These are phyloP conservation scores for Rhodotorula mucilaginosa DNA, from an alignment of 1,284 basidiomycete species.

Conservation along the genomic window DNA sequence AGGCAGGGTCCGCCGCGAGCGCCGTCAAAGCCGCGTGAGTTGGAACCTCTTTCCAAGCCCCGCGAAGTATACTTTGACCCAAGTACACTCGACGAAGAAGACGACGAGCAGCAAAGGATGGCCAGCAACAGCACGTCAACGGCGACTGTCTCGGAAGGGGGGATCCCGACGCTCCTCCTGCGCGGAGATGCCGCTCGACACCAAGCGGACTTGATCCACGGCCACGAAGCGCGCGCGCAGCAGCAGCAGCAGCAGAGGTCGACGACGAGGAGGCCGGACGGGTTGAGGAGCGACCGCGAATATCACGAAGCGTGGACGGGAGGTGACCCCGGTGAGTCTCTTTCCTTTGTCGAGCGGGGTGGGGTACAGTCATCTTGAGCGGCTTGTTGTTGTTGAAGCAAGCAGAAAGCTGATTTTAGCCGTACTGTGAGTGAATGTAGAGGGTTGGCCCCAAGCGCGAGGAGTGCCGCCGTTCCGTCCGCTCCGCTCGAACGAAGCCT, in stretches of 20 bases:
- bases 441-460: constrained; percentile 10
- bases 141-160: background rate
- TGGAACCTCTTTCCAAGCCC: too few relatives aligned
- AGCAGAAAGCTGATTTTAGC: too few relatives aligned
- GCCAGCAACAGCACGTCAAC: background rate
- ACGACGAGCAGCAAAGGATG: background rate
- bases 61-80: too few relatives aligned
- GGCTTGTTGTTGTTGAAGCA: too few relatives aligned
- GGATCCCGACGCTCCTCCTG: constrained; percentile 5
- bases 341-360: background rate
- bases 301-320: constrained; percentile 5
- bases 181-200: constrained; percentile 6
- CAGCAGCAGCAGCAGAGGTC: background rate
- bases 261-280: background rate
- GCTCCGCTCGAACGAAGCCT: background rate
- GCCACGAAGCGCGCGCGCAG: constrained; percentile 4
- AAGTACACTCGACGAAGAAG: background rate
- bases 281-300: constrained; percentile 12
- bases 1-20: background rate
- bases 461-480: constrained; percentile 10
- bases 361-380: too few relatives aligned
- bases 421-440: background rate
- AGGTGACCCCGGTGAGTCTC: constrained; percentile 2
- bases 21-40: background rate
- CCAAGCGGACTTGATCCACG: background rate